phyloP scores from a whole-genome alignment of 1,284 basidiomycete genomes.

The Melampsora allii-populina region DNA sequence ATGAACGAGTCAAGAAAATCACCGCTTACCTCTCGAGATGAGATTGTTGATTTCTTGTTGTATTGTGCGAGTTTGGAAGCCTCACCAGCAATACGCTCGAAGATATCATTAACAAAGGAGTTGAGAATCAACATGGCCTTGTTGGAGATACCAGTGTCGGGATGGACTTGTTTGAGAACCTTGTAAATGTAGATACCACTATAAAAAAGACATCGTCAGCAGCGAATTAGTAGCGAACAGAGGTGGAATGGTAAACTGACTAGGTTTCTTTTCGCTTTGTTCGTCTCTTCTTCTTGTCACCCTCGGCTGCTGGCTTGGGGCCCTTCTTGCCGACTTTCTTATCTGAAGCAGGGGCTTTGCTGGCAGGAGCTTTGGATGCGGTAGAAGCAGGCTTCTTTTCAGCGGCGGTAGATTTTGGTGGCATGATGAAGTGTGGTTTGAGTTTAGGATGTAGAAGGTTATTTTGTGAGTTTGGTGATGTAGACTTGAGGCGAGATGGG shows the following conservation, averaged over 20 bases:
- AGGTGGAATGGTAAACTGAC: constrained; percentile 45
- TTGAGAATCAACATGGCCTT: constrained; percentile 55
- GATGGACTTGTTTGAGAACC: constrained; percentile 62
- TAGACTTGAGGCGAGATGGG: constrained; percentile 10
- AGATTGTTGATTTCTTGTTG: constrained; percentile 80
- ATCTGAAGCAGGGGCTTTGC: constrained; percentile 52
- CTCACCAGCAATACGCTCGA: constrained; percentile 55
- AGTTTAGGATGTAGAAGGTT: constrained; percentile 3
- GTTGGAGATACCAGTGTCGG: constrained; percentile 56
- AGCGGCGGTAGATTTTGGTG: constrained; percentile 47
- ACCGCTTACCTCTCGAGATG: constrained; percentile 50
- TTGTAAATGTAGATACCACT: constrained; percentile 53
- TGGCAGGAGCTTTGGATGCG: constrained; percentile 58
- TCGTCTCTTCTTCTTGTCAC: constrained; percentile 64
- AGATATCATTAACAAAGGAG: constrained; percentile 56
- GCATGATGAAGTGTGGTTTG: constrained; percentile 11
- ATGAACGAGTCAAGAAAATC: background rate
- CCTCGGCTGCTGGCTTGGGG: constrained; percentile 59
- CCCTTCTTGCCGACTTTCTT: constrained; percentile 63
- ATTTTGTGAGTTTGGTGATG: constrained; percentile 9
- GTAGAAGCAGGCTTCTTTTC: constrained; percentile 59
- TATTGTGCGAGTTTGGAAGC: constrained; percentile 58
- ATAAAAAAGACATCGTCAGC: constrained; percentile 44
- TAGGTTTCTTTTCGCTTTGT: constrained; percentile 59
- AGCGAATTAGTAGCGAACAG: constrained; percentile 44